Evolutionary conservation across 768 basidiomycete species (phyloP).

Genomic region (Tremella mesenterica): DNA sequence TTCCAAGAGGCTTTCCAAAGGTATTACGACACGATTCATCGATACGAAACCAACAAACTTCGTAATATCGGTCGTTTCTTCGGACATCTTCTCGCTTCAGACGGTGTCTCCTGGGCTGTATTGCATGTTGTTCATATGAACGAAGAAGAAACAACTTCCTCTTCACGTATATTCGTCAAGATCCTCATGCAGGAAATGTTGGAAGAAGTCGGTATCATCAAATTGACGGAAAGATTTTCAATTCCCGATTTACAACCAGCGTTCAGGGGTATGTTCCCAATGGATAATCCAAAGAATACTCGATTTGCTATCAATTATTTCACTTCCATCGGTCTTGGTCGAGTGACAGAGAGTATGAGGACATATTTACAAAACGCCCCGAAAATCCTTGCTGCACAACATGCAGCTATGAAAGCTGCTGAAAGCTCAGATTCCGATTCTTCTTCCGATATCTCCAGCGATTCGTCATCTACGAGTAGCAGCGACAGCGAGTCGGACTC

Average conservation of each 20-base stretch:
- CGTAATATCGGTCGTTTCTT: constrained; percentile 97
- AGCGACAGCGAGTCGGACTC: constrained; percentile 40
- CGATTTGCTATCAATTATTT: constrained; percentile 91
- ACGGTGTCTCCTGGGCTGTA: constrained; percentile 81
- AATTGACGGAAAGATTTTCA: constrained; percentile 77
- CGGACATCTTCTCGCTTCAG: constrained; percentile 77
- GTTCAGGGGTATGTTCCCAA: constrained; percentile 82
- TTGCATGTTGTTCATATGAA: constrained; percentile 82
- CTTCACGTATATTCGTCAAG: constrained; percentile 93
- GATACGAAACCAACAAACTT: constrained; percentile 95
- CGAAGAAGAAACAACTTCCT: constrained; percentile 94
- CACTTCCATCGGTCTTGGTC: constrained; percentile 84
- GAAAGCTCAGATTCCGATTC: constrained; percentile 41
- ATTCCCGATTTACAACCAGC: constrained; percentile 68
- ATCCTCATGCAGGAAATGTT: constrained; percentile 92
- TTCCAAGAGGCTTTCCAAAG: constrained; percentile 77
- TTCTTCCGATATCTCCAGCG: constrained; percentile 12
- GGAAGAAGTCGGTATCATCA: constrained; percentile 84
- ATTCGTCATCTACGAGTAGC: constrained; percentile 42
- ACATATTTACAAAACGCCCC: constrained; percentile 94
- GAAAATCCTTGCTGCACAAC: constrained; percentile 87
- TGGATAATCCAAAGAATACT: constrained; percentile 93
- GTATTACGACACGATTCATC: constrained; percentile 94
- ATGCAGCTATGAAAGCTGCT: constrained; percentile 69
- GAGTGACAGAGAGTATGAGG: constrained; percentile 89